Evolutionary conservation across 2,329 filamentous ascomycete genomes (phyloP), one percentile per base, ranked within the genome.

Genomic region (Nigrospora osmanthi): DNA sequence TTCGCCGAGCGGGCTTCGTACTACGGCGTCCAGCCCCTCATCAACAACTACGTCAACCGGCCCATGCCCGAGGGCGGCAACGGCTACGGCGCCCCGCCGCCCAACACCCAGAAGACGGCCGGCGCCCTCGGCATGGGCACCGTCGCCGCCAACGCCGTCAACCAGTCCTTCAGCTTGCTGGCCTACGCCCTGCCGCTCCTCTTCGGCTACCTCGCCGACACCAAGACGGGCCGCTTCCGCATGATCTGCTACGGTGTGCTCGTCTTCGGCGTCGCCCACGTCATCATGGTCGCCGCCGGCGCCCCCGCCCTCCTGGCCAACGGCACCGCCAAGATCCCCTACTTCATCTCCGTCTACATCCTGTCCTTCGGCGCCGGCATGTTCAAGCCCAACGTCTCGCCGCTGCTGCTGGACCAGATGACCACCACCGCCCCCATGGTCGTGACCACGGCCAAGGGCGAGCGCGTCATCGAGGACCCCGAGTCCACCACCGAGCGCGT

Each of bases 311-410:
- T 76, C 3, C 60, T 76, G 17, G 65, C 62, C 16, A 65, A 63
- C 34, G 71, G 69, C 35, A 64, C 66, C 9, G 68, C 72, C 41
- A 70, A 75, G 49, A 68, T 72, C 1, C 78, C 78, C 19, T 69
- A 71, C 45, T 78, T 87, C 53, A 75, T 87, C 19, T 55, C 58
- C 6, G 56, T 63, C 44, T 63, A 64, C n/a, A 64, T 72, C 17
- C 60, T 73, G 6, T 61, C 70, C 6, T 56, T 88, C 11, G 85
- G 85, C 40, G 85, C 83, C 10, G 52, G 66, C 49, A 70, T 71
- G 63, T 87, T 89, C 72, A 89, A 89, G 68, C 68, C 81, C 35
- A 88, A 87, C 51, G 81, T 89, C 34, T 79, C 81, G 0, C 81
- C 82, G 0, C 65, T 85, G 15, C 73, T 87, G 28, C 77, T 83